These are phyloP conservation scores for Vigna reflexopilosa DNA, from an alignment of 306 rosid genomes.

Conservation along the genomic window DNA sequence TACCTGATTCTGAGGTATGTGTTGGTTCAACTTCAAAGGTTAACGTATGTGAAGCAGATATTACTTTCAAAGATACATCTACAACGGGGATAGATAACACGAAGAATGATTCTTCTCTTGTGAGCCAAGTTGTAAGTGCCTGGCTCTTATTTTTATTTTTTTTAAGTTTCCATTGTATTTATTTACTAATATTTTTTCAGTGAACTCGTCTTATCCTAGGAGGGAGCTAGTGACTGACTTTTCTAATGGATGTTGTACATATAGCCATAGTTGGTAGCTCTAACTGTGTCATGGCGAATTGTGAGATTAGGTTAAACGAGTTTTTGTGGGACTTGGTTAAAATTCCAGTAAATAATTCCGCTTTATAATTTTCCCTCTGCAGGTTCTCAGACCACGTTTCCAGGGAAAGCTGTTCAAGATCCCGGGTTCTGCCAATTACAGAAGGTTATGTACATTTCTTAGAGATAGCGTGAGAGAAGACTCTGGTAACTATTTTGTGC, in stretches of 20 bases:
- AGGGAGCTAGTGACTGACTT: too few species aligned
- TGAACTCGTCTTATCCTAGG: too few species aligned
- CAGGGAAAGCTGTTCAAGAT: conserved; percentile 68
- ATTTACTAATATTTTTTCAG: background rate
- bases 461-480: conserved; percentile 45
- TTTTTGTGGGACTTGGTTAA: background rate
- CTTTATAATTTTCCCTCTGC: conserved; percentile 24
- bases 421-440: conserved; percentile 78
- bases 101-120: conserved; percentile 26
- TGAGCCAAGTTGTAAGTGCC: conserved; percentile 54
- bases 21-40: conserved; percentile 6
- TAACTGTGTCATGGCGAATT: too few species aligned
- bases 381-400: conserved; percentile 65
- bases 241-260: too few species aligned
- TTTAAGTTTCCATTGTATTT: background rate
- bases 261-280: too few species aligned
- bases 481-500: conserved; percentile 50
- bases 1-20: conserved; percentile 48
- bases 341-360: background rate
- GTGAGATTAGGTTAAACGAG: too few species aligned
- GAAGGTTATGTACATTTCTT: conserved; percentile 73
- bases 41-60: conserved; percentile 12
- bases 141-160: background rate
- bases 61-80: background rate
- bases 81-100: background rate